Base-by-base conservation (phyloP, 192 early-diverging fungal genomes). In the Entomortierella chlamydospora region DNA sequence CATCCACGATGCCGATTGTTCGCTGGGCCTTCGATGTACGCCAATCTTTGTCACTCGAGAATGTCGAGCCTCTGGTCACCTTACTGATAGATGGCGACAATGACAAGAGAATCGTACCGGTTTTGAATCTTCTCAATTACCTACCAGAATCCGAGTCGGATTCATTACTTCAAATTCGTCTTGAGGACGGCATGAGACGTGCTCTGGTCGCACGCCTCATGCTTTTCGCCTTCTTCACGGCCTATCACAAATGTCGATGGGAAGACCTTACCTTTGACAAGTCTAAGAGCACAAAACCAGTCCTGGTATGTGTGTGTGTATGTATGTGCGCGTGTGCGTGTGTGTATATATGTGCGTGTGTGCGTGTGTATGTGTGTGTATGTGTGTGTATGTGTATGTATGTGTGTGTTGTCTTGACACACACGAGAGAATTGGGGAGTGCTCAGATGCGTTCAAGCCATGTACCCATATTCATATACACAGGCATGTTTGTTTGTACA, bases 21-120 rank as follows among this genome's bases (percentile, higher is more conserved):
- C 74, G 74, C 22, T 78, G 74, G 74, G 74, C 74, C 11, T 78
- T 78, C 50, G 70, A 78, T 60, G 70, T 78, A 47, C 74, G 67
- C 18, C 74, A 78, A 43, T 61, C 74, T 1, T 39, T 78, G 22
- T 34, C 70, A 37, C 74, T 78, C 60, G 74, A 78, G 58, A 69
- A 78, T 45, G 39, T 78, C 28, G 67, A 69, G 25, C 61, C 74
- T 4, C 33, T 78, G 29, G 74, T 78, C 34, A 78, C 74, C 1
- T 59, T 45, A 12, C 56, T 78, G 6, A 78, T 67, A 42, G 66
- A 69, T 37, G 67, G 57, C 29, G 50, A 58, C 7, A 17, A 26
- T 60, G 23, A 33, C 22, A 30, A 26, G 34, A 68, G 42, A 33
- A 78, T 78, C 25, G 74, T 78, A 10, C 74, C 74, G 1, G 61